A percentile compares a stretch with the other conserved stretches of the same genome.
phyloP scores from a whole-genome alignment of 2,329 filamentous ascomycete species.

The Curvularia hawaiiensis region DNA sequence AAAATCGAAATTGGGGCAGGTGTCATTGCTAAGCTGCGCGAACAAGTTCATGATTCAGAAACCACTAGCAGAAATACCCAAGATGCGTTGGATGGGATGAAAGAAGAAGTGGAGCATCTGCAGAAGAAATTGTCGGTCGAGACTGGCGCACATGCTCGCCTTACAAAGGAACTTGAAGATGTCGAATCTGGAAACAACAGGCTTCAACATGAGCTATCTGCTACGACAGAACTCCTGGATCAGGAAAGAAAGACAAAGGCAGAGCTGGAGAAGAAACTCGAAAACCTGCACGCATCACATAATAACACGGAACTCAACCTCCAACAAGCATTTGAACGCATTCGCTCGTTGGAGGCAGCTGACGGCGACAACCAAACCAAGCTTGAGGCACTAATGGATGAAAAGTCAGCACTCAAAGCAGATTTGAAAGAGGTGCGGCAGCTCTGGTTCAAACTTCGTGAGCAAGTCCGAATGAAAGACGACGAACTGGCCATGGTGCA shows the following conservation, averaged over 20 bases:
- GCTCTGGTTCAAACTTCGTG: slow-evolving; percentile 25
- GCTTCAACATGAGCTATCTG: slow-evolving; percentile 28
- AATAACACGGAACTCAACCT: slow-evolving; percentile 26
- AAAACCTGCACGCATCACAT: slow-evolving; percentile 23
- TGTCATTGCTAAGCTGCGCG: slow-evolving; percentile 31
- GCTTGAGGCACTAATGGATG: slow-evolving; percentile 26
- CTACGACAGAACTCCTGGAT: slow-evolving; percentile 17
- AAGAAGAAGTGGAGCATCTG: slow-evolving; percentile 24
- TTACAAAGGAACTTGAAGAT: slow-evolving; percentile 32
- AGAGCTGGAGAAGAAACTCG: slow-evolving; percentile 29
- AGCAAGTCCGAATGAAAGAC: slow-evolving; percentile 27
- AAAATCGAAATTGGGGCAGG: slow-evolving; percentile 30
- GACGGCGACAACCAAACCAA: slow-evolving; percentile 24
- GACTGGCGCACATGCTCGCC: slow-evolving; percentile 17
- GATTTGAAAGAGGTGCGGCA: slow-evolving; percentile 28
- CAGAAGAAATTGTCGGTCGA: slow-evolving; percentile 21
- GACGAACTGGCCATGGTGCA: slow-evolving; percentile 33
- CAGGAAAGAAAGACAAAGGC: slow-evolving; percentile 20
- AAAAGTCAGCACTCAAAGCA: slow-evolving; percentile 27
- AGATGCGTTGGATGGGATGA: slow-evolving; percentile 27
- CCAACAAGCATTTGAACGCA: slow-evolving; percentile 27
- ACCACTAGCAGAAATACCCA: slow-evolving; percentile 28
- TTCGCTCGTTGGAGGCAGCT: slow-evolving; percentile 24
- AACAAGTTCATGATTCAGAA: slow-evolving; percentile 31
- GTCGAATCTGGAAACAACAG: slow-evolving; percentile 22